These are phyloP conservation scores for Fusarium sp. DNA, from an alignment of 2,329 filamentous ascomycete species.

Conservation along the genomic window DNA sequence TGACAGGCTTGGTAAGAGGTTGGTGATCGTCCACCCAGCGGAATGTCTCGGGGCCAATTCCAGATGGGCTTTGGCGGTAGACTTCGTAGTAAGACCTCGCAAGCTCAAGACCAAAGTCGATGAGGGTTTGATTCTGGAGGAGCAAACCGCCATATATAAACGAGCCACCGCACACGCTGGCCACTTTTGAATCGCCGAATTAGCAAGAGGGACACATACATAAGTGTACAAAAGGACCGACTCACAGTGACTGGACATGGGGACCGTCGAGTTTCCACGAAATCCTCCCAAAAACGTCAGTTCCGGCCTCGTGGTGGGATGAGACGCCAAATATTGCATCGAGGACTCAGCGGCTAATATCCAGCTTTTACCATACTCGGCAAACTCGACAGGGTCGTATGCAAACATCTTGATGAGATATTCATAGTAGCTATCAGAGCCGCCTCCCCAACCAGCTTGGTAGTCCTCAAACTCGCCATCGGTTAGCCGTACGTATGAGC, in stretches of 20 bases:
- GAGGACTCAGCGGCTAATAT: constrained; percentile 23
- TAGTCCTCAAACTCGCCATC: constrained; percentile 32
- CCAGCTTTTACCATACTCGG: constrained; percentile 24
- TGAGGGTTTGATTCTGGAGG: constrained; percentile 20
- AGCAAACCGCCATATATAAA: constrained; percentile 24
- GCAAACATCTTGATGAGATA: constrained; percentile 33
- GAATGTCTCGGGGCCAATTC: constrained; percentile 33
- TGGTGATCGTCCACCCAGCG: constrained; percentile 38
- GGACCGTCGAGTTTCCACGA: constrained; percentile 20
- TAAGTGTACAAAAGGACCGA: not conserved
- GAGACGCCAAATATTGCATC: constrained; percentile 24
- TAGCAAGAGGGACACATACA: not conserved
- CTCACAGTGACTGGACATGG: constrained; percentile 21
- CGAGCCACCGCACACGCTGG: constrained; percentile 28
- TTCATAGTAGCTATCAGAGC: constrained; percentile 31
- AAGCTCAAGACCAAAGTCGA: constrained; percentile 28
- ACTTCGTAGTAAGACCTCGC: constrained; percentile 30
- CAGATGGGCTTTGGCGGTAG: constrained; percentile 25
- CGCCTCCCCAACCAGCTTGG: constrained; percentile 30
- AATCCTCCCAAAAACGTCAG: constrained; percentile 25
- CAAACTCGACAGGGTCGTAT: constrained; percentile 30
- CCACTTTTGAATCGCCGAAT: constrained; percentile 11
- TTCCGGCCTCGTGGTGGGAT: constrained; percentile 13
- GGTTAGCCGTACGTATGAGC: constrained; percentile 16
- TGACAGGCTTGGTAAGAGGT: constrained; percentile 2